Conservation (phyloP, 2,329 filamentous ascomycete species). For the Venturia effusa region DNA sequence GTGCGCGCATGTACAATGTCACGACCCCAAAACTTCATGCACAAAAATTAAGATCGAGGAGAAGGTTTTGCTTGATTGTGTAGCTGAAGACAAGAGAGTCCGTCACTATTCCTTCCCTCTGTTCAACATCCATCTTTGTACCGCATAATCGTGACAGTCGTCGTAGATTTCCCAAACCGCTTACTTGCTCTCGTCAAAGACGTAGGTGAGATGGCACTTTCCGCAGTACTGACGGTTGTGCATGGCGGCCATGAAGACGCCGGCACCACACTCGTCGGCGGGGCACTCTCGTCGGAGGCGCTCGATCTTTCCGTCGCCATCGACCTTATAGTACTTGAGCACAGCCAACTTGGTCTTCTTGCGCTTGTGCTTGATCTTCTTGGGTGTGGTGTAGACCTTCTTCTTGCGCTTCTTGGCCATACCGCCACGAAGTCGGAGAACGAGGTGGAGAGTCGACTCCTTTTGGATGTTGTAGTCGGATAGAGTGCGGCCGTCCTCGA, state of each 20-base stretch:
- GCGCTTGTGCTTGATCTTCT: slow-evolving; percentile 99
- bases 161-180: not conserved
- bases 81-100: not conserved
- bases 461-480: slow-evolving; percentile 94
- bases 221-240: slow-evolving; percentile 98
- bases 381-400: slow-evolving; percentile 99
- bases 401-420: slow-evolving; percentile 97
- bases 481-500: slow-evolving; percentile 84
- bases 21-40: not conserved
- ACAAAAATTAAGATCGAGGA: not conserved
- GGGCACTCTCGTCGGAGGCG: slow-evolving; percentile 97
- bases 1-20: too few species aligned
- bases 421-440: slow-evolving; percentile 56
- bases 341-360: slow-evolving; percentile 99
- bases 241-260: slow-evolving; percentile 99
- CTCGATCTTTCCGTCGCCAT: slow-evolving; percentile 99
- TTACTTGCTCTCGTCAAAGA: slow-evolving; percentile 56
- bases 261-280: slow-evolving; percentile 85
- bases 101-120: not conserved
- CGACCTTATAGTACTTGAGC: slow-evolving; percentile 99
- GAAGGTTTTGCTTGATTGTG: not conserved
- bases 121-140: not conserved
- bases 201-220: slow-evolving; percentile 60
- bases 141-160: not conserved
- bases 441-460: slow-evolving; percentile 55